Base-by-base conservation (phyloP, 2,329 filamentous ascomycete genomes). In the Talaromyces atroroseus region DNA sequence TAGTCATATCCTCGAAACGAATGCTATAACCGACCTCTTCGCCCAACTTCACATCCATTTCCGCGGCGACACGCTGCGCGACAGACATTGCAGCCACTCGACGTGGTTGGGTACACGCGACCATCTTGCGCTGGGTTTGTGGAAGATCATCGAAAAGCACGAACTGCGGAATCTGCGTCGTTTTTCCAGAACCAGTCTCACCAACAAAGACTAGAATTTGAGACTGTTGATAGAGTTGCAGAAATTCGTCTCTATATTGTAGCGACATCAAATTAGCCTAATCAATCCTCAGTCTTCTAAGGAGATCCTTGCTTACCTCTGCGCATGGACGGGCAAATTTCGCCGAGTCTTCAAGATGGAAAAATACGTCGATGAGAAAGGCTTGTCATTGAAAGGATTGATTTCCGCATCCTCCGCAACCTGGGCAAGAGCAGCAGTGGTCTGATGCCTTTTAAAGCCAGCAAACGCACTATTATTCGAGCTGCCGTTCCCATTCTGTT, bases 171-270 rank as follows among this genome's bases (percentile, higher is more conserved):
- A 99, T 97, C 79, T 99, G 94, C 0, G 94, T 99, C 4, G 94
- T 99, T 79, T 99, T 99, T 78, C 94, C 94, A 63, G 94, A 99
- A 84, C 95, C 94, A 8, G 94, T 99, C 80, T 99, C 94, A 78
- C 94, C 94, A 62, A 99, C 94, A 68, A 99, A 96, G 66, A 99
- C 94, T 59, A 99, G 85, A 64, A 99, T 96, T 76, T 99, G 94
- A 23, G 87, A 90, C 66, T 88, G 85, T 67, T 99, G 95, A 76
- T 95, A 99, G 68, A 95, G 84, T 68, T 92, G 79, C 59, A 99
- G 82, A 70, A 99, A 99, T 71, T 99, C 94, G 74, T 94, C 85
- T 73, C 89, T 89, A 56, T 18, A 49, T 24, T 46, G 26, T 53
- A 29, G 8, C 34, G 58, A 60, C 29, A 58, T 49, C 26, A 61